Evolutionary conservation across 202 grass and related monocot genomes (phyloP).

Genomic region (Schoenoplectus triqueter): DNA sequence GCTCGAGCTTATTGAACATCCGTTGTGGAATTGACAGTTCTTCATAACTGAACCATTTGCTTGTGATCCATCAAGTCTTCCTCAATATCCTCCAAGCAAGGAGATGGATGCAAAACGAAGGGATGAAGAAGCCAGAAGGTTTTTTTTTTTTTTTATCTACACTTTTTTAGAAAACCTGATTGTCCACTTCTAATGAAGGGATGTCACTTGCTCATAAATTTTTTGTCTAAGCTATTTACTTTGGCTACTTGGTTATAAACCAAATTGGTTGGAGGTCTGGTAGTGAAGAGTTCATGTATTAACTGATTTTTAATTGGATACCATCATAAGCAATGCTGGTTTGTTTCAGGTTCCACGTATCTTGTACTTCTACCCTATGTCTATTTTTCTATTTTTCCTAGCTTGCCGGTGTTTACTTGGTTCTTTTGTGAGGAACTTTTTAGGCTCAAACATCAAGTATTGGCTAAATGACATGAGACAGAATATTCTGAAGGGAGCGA

Average conservation of each 20-base stretch:
- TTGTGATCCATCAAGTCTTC: constrained; percentile 83
- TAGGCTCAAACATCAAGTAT: constrained; percentile 19
- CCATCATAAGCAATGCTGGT: neutral
- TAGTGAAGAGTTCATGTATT: neutral
- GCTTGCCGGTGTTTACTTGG: neutral
- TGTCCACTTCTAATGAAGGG: constrained; percentile 1
- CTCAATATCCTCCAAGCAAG: constrained; percentile 89
- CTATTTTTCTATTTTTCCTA: neutral
- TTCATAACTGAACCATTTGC: constrained; percentile 74
- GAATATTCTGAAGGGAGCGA: neutral
- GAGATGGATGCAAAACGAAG: constrained; percentile 93
- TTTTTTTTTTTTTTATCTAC: constrained; percentile 41
- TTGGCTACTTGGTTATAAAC: neutral
- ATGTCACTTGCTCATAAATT: neutral
- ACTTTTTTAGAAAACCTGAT: constrained; percentile 29
- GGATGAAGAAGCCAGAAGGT: constrained; percentile 98
- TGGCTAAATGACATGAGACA: neutral
- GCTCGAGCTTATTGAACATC: constrained; percentile 28
- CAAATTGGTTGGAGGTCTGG: neutral
- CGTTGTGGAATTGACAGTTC: constrained; percentile 55
- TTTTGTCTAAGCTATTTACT: constrained; percentile 2
- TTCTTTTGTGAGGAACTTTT: neutral
- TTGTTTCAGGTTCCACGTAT: neutral
- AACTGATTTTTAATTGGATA: constrained; percentile 20
- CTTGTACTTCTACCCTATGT: neutral